Conservation (phyloP, 306 rosid genomes). For the Glycine latifolia region DNA sequence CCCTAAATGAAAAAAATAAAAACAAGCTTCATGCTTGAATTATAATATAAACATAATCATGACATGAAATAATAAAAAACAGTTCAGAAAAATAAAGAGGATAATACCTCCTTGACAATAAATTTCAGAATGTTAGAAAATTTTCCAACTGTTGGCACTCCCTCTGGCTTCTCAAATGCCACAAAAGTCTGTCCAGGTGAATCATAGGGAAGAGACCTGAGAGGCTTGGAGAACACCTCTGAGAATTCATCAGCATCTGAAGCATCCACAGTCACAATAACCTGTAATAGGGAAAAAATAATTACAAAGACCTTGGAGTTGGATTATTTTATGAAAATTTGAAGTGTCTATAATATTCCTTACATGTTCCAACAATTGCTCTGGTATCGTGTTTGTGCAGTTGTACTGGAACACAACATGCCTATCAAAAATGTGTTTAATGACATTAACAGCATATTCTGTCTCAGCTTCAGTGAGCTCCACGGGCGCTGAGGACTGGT, state of each 20-base stretch:
- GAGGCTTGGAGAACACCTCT: constrained; percentile 78
- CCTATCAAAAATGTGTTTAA: constrained; percentile 87
- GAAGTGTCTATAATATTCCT: constrained; percentile 35
- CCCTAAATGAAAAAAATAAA: constrained; percentile 15
- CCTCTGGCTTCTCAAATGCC: constrained; percentile 95
- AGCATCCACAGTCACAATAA: constrained; percentile 78
- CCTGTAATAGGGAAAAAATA: constrained; percentile 60
- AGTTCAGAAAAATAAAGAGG: constrained; percentile 23
- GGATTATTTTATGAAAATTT: constrained; percentile 28
- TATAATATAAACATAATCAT: not conserved
- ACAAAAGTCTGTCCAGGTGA: constrained; percentile 93
- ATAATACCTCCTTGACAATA: constrained; percentile 84
- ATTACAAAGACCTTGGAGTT: constrained; percentile 41
- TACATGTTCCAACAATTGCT: constrained; percentile 93
- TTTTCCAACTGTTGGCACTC: constrained; percentile 76
- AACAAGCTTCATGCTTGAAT: constrained; percentile 28
- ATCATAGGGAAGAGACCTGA: constrained; percentile 92
- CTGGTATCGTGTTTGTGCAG: constrained; percentile 98
- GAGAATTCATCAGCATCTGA: constrained; percentile 92
- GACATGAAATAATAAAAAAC: constrained; percentile 17
- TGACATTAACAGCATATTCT: constrained; percentile 93
- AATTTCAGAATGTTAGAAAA: constrained; percentile 82
- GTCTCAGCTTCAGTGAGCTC: constrained; percentile 98
- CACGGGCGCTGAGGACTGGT: constrained; percentile 94
- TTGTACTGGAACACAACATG: constrained; percentile 97